Evolutionary conservation across 768 basidiomycete genomes (phyloP), one percentile per base, ranked within the genome.

Genomic region (Naematelia encephala): DNA sequence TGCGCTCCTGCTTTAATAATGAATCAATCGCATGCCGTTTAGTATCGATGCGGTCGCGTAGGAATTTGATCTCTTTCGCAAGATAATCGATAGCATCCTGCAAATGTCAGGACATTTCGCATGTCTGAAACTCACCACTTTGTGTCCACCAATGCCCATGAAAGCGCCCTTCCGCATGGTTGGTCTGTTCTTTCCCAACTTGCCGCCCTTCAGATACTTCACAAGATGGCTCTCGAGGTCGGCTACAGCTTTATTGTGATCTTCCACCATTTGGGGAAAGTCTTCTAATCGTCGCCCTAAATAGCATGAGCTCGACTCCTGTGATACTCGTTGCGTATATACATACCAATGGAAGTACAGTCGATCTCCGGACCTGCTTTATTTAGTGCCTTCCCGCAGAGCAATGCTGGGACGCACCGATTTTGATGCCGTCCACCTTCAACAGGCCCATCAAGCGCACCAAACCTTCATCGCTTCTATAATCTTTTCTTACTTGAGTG

Each of bases 1-100:
- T 72, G 85, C 86, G 57, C 87, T 88, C 71, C 45, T 66, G 65
- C 19, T 62, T 51, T 22, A 76, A 59, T 34, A 76, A 52, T 8
- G 70, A 71, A 50, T 81, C 81, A 50, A 79, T 79, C 46, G 80
- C 79, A 5, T 76, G 68, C 58, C 81, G 79, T 51, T 76, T 75
- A n/a, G 74, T 64, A 48, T 81, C 79, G 47, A 81, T 80, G 64
- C 87, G 83, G 22, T 79, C 79, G 8, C 93, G 86, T 64, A 79
- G 61, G 27, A 73, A 65, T 54, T 78, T 78, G 67, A 80, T 79
- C 56, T 76, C 68, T 57, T 77, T 72, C 14, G 77, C 73, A 77
- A 93, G 91, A 75, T 85, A 90, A 51, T 97, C 90, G 66, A 98
- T 97, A 1, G 93, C 91, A 76, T 97, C 94, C 78, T 78, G 52